Base-by-base conservation (phyloP, 2,329 filamentous ascomycete species). In the Colletotrichum chlorophyti region DNA sequence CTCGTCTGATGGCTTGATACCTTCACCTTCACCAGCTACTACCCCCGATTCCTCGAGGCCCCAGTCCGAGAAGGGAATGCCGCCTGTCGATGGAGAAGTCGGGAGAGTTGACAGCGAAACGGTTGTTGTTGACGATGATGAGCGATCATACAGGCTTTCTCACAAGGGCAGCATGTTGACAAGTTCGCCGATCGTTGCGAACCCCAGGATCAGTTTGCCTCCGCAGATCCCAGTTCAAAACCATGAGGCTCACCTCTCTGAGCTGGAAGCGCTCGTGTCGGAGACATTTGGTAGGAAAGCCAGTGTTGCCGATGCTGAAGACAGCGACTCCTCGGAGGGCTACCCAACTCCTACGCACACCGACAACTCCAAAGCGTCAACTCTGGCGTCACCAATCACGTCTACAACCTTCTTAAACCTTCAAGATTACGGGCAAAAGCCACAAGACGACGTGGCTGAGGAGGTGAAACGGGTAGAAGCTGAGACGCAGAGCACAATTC, bases 31-130 rank as follows among this genome's bases (percentile, higher is more conserved):
- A 1, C 64, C 64, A 7, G 66, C 70, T 15, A 74, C 74, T 51
- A 78, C 76, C 5, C 76, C 76, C 1, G 69, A 75, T 50, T 74
- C 72, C 0, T 76, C 76, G 1, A 70, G 75, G 11, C 73, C 76
- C 0, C 71, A 76, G 43, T 79, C 76, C 1, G 74, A 75, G 49
- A 72, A 70, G 61, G 70, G 68, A 1, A 58, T 71, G 15, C 65
- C 68, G 0, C 64, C 47, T 12, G 24, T 50, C 19, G 53, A 55
- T 8, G 60, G 43, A 19, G 61, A 63, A 29, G 15, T 63, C 6
- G 49, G 60, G n/a, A 54, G 50, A 11, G 54, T 49, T 8, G 49
- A 57, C 15, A 46, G 35, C 15, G 63, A 60, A 26, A 35, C 53
- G 7, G 27, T 62, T 8, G 40, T 65, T 9, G 43, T 49, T n/a